Percentiles rank a stretch among this genome's conserved stretches.
phyloP scores from a whole-genome alignment of 257 asterid genomes.

The Schizonepeta tenuifolia region DNA sequence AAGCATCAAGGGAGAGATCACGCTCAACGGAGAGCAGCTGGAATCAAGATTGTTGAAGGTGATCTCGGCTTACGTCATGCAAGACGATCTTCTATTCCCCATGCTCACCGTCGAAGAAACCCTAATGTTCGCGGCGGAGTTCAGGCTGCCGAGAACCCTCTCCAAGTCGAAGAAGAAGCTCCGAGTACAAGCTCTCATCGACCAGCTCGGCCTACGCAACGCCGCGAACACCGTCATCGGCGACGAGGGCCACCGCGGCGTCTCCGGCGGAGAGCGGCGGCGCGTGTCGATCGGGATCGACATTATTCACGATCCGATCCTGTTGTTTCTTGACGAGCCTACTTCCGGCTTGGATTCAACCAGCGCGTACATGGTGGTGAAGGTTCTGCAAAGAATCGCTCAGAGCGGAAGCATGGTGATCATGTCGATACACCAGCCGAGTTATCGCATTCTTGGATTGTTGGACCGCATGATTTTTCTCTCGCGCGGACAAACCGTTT shows the following conservation, averaged over 20 bases:
- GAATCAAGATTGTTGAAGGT: slow-evolving; percentile 64
- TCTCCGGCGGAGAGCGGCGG: slow-evolving; percentile 70
- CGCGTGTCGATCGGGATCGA: slow-evolving; percentile 86
- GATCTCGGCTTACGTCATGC: slow-evolving; percentile 86
- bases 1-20: slow-evolving; percentile 67
- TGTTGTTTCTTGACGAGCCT: slow-evolving; percentile 79
- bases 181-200: slow-evolving; percentile 52
- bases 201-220: slow-evolving; percentile 48
- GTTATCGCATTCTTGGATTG: slow-evolving; percentile 67
- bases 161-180: slow-evolving; percentile 53
- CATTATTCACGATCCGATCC: slow-evolving; percentile 80
- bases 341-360: slow-evolving; percentile 86
- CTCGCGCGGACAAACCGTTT: slow-evolving; percentile 75
- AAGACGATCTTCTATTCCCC: slow-evolving; percentile 75
- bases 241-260: slow-evolving; percentile 68
- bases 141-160: slow-evolving; percentile 57
- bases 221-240: slow-evolving; percentile 57
- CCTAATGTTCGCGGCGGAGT: slow-evolving; percentile 83
- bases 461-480: slow-evolving; percentile 67
- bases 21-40: slow-evolving; percentile 62
- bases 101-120: slow-evolving; percentile 89
- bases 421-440: slow-evolving; percentile 88
- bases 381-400: slow-evolving; percentile 78
- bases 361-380: slow-evolving; percentile 87
- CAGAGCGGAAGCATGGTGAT: slow-evolving; percentile 80